Evolutionary conservation across 2,329 filamentous ascomycete genomes (phyloP).

Genomic region (Calonectria ilicicola): DNA sequence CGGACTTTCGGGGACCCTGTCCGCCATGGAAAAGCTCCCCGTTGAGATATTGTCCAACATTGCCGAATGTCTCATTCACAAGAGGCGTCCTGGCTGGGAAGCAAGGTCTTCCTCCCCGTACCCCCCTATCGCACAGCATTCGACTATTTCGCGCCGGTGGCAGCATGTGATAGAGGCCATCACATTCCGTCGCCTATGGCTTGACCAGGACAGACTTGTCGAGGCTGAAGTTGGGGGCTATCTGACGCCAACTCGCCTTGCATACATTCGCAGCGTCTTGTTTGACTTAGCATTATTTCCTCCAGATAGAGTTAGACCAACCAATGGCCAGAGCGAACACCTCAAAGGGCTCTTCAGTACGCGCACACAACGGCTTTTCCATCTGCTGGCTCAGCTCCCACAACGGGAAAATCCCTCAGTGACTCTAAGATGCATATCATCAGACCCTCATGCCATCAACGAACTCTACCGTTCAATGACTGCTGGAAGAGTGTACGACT

Average conservation of each 20-base stretch:
- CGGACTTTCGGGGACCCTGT: not conserved
- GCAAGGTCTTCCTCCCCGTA: not conserved
- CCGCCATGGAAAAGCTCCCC: not conserved
- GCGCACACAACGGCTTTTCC: not conserved
- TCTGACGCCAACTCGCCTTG: not conserved
- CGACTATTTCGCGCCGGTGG: not conserved
- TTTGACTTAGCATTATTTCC: not conserved
- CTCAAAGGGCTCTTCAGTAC: not conserved
- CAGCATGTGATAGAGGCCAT: not conserved
- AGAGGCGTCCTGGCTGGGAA: not conserved
- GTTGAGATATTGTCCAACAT: not conserved
- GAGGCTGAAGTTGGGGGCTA: not conserved
- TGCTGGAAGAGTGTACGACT: not conserved
- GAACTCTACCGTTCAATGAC: too few relatives aligned
- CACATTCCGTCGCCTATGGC: not conserved
- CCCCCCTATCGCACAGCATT: not conserved
- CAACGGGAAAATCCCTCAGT: not conserved
- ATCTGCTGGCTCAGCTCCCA: not conserved
- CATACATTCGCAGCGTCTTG: not conserved
- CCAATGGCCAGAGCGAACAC: too few relatives aligned
- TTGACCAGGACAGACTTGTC: not conserved
- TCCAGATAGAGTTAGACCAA: too few relatives aligned
- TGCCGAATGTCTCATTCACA: not conserved
- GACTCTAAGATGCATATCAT: not conserved
- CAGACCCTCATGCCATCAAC: too few relatives aligned